Base-by-base conservation (phyloP, 805 yeast species). In the Candida sonorensis region DNA sequence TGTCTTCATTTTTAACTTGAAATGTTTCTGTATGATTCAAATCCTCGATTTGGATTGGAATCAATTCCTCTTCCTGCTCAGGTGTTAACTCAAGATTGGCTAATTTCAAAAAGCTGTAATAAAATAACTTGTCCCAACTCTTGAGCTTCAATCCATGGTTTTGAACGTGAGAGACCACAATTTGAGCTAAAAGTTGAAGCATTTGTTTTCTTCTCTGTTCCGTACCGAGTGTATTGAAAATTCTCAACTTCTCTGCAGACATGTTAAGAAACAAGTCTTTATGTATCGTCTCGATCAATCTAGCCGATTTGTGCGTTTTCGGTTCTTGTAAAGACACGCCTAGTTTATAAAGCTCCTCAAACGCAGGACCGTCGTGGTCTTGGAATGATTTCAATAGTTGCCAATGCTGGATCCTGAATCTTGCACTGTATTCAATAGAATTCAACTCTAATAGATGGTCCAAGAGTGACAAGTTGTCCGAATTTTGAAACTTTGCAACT, bases 21-120 rank as follows among this genome's bases (percentile, higher is more conserved):
- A 47, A 45, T 7, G 38, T 23, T 22, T 45, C 47, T 3, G 30
- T 25, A 5, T 35, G 30, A 11, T 37, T 40, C 4, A 44, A 30
- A 4, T 38, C 44, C 7, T 32, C 31, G 6, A 45, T 35, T 5
- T n/a, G 12, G 3, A 47, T 27, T 6, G 23, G 23, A 10, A 37
- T 35, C 4, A 9, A 24, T 4, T 25, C 22, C 8, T n/a, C 14
- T 7, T 21, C 19, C 20, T 7, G 9, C 3, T 33, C 12, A 7
- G 11, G 5, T 5, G 23, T 14, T 11, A 28, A 17, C 10, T 24
- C 18, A 14, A 13, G 15, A 9, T 23, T 33, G 5, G 37, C 26
- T 3, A 40, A 17, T 15, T 31, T 33, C 11, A 18, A 29, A 20
- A 38, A 44, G 19, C 37, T 44, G 23, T 22, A 33, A 29, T 40